phyloP scores from a whole-genome alignment of 2,329 filamentous ascomycete species.

The Alternaria gansuensis region DNA sequence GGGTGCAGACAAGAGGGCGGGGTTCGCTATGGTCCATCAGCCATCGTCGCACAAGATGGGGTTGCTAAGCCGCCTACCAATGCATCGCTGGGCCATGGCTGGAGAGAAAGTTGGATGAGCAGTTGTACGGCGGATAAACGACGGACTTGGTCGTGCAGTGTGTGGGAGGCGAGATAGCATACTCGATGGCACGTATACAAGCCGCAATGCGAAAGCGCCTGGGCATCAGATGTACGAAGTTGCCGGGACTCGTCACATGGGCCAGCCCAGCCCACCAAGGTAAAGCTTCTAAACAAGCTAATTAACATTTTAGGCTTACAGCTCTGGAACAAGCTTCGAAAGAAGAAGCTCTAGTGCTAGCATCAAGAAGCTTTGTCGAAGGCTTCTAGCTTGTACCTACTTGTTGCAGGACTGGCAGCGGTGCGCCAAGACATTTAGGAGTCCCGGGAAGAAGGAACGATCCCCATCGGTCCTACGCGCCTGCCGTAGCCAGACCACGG shows the following conservation, averaged over 20 bases:
- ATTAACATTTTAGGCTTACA: too few species aligned
- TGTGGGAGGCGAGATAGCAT: slow-evolving; percentile 29
- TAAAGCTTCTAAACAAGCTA: too few species aligned
- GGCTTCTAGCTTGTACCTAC: too few species aligned
- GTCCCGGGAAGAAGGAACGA: slow-evolving; percentile 13
- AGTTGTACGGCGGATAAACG: neutral
- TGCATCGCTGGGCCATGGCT: slow-evolving; percentile 44
- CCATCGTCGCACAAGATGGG: slow-evolving; percentile 20
- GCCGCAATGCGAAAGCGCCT: slow-evolving; percentile 16
- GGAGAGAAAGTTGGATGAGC: slow-evolving; percentile 20
- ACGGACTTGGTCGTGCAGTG: slow-evolving; percentile 15
- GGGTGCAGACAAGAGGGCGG: slow-evolving; percentile 53
- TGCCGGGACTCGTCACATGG: too few species aligned
- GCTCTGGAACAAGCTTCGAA: too few species aligned
- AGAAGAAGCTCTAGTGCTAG: too few species aligned
- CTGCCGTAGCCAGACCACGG: slow-evolving; percentile 14
- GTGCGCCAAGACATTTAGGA: too few species aligned
- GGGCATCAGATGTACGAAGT: slow-evolving; percentile 12
- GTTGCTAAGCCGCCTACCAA: slow-evolving; percentile 39
- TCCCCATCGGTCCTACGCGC: slow-evolving; percentile 17
- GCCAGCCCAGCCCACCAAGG: too few species aligned
- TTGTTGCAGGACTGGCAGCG: too few species aligned
- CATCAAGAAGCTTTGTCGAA: too few species aligned
- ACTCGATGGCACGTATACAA: slow-evolving; percentile 1
- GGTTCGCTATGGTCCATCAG: slow-evolving; percentile 49